Conservation (phyloP, 164 flowering plant species). For the Macadamia tetraphylla region DNA sequence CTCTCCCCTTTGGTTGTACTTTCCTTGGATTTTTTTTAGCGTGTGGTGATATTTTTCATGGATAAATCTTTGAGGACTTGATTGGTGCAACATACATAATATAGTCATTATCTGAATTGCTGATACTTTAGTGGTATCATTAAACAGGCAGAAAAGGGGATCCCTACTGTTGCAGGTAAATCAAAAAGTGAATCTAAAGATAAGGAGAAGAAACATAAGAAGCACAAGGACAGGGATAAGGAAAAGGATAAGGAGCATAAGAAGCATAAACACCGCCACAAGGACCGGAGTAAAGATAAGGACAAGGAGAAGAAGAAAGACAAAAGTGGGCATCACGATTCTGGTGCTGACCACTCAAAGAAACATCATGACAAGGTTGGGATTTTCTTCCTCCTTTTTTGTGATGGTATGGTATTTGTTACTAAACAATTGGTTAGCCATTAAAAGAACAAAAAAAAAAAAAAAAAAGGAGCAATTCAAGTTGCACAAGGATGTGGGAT, state of each 20-base stretch:
- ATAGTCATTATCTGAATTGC: background rate
- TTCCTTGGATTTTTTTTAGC: background rate
- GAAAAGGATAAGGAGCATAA: conserved; percentile 74
- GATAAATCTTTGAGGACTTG: background rate
- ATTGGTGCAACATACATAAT: background rate
- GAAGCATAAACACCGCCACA: conserved; percentile 69
- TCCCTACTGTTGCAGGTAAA: conserved; percentile 51
- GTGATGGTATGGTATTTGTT: background rate
- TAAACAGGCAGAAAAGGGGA: conserved; percentile 64
- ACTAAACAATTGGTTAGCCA: background rate
- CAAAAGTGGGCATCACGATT: conserved; percentile 52
- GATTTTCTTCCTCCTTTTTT: background rate
- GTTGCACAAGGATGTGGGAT: too few species aligned
- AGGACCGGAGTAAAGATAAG: conserved; percentile 64
- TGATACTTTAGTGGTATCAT: background rate
- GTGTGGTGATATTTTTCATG: background rate
- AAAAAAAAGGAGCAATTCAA: background rate
- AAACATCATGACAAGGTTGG: conserved; percentile 76
- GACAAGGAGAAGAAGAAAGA: conserved; percentile 72
- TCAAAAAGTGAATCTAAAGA: conserved; percentile 58
- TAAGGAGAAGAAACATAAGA: conserved; percentile 69
- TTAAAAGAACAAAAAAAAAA: background rate
- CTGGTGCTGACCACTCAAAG: conserved; percentile 54
- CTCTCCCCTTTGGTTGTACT: background rate
- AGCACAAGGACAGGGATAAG: conserved; percentile 66